A percentile compares a stretch with the other conserved stretches of the same genome.
Conservation (phyloP, 2,329 filamentous ascomycete genomes). For the Penicillium sp. region DNA sequence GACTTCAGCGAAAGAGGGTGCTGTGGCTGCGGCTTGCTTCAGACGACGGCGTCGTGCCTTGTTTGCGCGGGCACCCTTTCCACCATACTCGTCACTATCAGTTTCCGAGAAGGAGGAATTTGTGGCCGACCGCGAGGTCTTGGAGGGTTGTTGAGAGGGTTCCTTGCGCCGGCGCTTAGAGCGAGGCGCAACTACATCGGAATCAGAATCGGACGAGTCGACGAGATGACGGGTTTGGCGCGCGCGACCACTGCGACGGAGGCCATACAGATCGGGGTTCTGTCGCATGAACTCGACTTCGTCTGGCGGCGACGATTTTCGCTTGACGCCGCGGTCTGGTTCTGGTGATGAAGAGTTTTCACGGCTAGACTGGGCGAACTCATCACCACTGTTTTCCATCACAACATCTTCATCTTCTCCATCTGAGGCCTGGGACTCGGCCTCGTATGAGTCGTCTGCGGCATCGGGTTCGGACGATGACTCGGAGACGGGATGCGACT, state of each 20-base stretch:
- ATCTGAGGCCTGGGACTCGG: slow-evolving; percentile 44
- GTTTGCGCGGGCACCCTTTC: slow-evolving; percentile 59
- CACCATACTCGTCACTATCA: slow-evolving; percentile 75
- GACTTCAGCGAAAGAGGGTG: slow-evolving; percentile 75
- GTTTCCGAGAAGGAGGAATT: slow-evolving; percentile 71
- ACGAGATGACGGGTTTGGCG: slow-evolving; percentile 67
- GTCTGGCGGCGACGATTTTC: slow-evolving; percentile 68
- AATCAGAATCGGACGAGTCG: slow-evolving; percentile 71
- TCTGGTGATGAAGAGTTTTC: slow-evolving; percentile 73
- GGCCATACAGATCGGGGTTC: slow-evolving; percentile 92
- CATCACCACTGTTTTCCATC: slow-evolving; percentile 62
- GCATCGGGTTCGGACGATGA: slow-evolving; percentile 51
- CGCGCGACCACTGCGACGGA: slow-evolving; percentile 82
- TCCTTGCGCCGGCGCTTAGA: slow-evolving; percentile 58
- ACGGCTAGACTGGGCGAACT: slow-evolving; percentile 63
- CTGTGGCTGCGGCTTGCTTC: slow-evolving; percentile 67
- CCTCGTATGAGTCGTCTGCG: slow-evolving; percentile 49
- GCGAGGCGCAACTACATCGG: slow-evolving; percentile 66
- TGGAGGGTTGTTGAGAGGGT: slow-evolving; percentile 59
- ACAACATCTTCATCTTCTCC: slow-evolving; percentile 74
- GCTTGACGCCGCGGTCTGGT: slow-evolving; percentile 73
- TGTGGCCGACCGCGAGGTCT: slow-evolving; percentile 53
- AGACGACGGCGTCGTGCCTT: slow-evolving; percentile 79
- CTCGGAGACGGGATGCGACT: slow-evolving; percentile 60
- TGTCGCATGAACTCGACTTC: slow-evolving; percentile 86